Evolutionary conservation across 2,329 filamentous ascomycete species (phyloP).

Genomic region (Volutella citrinella): DNA sequence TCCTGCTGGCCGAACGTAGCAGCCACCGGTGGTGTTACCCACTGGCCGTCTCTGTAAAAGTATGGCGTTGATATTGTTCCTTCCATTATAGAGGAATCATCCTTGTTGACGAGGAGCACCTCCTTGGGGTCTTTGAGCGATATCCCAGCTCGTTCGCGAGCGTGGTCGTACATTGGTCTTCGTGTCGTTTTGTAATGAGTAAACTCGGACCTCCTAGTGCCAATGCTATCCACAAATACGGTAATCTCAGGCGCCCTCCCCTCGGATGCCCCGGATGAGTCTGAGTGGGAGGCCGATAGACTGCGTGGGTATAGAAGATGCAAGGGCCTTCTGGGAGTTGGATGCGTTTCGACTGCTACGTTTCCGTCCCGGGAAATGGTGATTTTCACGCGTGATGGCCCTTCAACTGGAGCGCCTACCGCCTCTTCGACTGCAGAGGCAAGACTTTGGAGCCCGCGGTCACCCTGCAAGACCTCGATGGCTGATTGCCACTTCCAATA

Average conservation of each 20-base stretch:
- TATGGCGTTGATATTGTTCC: conserved; percentile 81
- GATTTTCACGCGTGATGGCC: conserved; percentile 51
- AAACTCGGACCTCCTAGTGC: conserved; percentile 53
- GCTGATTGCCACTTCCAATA: conserved; percentile 55
- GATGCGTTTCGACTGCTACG: conserved; percentile 40
- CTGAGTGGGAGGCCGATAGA: conserved; percentile 45
- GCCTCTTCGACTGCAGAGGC: conserved; percentile 28
- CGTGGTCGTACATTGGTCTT: conserved; percentile 67
- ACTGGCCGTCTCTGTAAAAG: conserved; percentile 68
- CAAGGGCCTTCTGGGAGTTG: conserved; percentile 37
- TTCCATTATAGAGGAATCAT: conserved; percentile 71
- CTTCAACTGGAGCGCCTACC: conserved; percentile 31
- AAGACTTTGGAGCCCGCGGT: conserved; percentile 43
- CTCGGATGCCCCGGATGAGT: conserved; percentile 19
- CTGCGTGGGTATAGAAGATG: conserved; percentile 56
- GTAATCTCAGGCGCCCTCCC: conserved; percentile 33
- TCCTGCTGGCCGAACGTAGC: conserved; percentile 29
- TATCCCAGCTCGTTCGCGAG: conserved; percentile 61
- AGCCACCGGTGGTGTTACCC: conserved; percentile 76
- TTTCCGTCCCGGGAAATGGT: conserved; percentile 49
- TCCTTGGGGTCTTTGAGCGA: conserved; percentile 54
- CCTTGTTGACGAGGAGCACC: conserved; percentile 68
- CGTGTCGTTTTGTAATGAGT: conserved; percentile 85
- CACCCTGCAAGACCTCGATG: conserved; percentile 41
- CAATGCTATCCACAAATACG: conserved; percentile 42